These are phyloP conservation scores for Blastobotrys robertii DNA, from an alignment of 805 yeast species.

Conservation along the genomic window DNA sequence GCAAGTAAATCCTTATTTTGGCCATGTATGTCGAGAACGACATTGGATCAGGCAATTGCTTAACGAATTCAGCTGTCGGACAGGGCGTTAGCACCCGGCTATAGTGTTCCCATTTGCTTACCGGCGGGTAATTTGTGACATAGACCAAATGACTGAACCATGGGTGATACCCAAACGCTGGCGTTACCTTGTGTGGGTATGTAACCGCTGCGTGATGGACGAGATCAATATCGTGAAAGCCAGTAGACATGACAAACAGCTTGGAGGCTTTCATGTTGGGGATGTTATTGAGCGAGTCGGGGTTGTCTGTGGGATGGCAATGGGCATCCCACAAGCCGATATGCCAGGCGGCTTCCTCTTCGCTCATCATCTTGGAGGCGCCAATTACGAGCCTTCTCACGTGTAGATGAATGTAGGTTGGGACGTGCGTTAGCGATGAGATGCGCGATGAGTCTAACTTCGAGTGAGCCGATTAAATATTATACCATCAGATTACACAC, in stretches of 20 bases:
- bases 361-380: no score
- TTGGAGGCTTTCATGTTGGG: conserved; percentile 12
- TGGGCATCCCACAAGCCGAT: conserved; percentile 27
- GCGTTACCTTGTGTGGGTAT: conserved; percentile 24
- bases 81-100: conserved; percentile 34
- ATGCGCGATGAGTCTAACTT: no score
- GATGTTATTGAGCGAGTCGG: conserved; percentile 14
- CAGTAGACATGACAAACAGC: conserved; percentile 29
- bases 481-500: no score
- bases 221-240: conserved; percentile 25
- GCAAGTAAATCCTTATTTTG: conserved; percentile 28
- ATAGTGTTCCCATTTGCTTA: conserved; percentile 47
- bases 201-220: conserved; percentile 23
- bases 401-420: no score
- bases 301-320: conserved; percentile 32
- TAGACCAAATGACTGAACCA: conserved; percentile 74
- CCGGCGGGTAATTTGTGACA: conserved; percentile 15
- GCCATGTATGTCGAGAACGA: conserved; percentile 30
- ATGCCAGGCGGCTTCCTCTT: neutral
- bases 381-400: no score
- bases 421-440: no score
- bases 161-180: conserved; percentile 65
- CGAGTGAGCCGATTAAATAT: no score
- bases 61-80: conserved; percentile 32
- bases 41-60: conserved; percentile 53